Base-by-base conservation (phyloP, 345 rosid genomes). In the Populus nigra region DNA sequence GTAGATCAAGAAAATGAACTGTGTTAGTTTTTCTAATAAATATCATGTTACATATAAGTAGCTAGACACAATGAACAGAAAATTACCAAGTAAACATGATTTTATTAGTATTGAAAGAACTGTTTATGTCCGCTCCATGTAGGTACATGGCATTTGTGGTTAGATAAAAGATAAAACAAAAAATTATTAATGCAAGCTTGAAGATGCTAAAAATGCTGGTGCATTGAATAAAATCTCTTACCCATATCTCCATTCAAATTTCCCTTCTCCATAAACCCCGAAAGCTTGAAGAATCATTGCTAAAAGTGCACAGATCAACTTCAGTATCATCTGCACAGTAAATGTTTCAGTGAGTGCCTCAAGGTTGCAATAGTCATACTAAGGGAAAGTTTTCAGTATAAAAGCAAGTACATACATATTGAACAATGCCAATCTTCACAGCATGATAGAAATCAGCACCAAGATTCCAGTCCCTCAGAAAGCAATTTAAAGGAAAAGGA, bases 191-290 rank as follows among this genome's bases (percentile, higher is more conserved):
- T 25, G 49, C 31, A 36, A 53, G 50, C 33, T 45, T 43, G 22
- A 74, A 80, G 71, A 65, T 68, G 59, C 38, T 47, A 31, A 71
- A 33, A 73, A 23, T 23, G n/a, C 62, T 57, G 23, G 27, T 57
- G 27, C 29, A 81, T 73, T 33, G 36, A 63, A 72, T 29, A 41
- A 29, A 49, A 57, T 15, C 87, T 23, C 88, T 79, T 86, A 96
- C 99, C 99, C 99, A 36, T 92, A 93, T 85, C 80, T 89, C 99
- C 99, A 96, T 67, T 87, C 88, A 80, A 96, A 96, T 87, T 93
- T 92, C 63, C 99, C 99, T 89, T 96, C 99, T 79, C 97, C 99
- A 76, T 96, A 96, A 65, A 96, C 97, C 72, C 98, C 98, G 87
- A 90, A 93, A 33, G 94, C 83, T 85, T 93, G 87, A 79, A 96